Evolutionary conservation across 305 asterid species (phyloP), one percentile per base, ranked within the genome.

Genomic region (Solanum hybrid): DNA sequence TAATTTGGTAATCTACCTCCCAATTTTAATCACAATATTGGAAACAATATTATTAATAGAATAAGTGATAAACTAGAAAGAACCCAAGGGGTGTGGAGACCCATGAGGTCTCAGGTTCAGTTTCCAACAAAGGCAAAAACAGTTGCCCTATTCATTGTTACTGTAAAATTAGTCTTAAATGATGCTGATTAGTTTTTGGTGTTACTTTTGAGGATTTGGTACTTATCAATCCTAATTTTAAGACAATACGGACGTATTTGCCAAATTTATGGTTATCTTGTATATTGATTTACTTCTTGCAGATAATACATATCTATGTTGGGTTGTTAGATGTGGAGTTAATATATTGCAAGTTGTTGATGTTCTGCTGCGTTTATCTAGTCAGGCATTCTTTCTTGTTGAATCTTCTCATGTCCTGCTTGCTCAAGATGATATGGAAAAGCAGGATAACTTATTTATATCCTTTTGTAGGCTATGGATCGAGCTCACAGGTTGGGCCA

Each of bases 401-500:
- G 46, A 33, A 39, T 71, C 84, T 35, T 89, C 88, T 42, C 37
- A 24, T 51, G 75, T 4, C 11, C 28, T 35, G 74, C 42, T 22
- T 85, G 51, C 74, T 24, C 88, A 85, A 85, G 88, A 31, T 85
- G 46, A 31, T 85, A 57, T 85, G 29, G 76, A 57, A 84, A 51
- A 6, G 42, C 20, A 51, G 31, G 33, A 12, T 51, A 57, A 57
- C 46, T 22, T 85, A 37, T 85, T 33, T 33, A 57, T 33, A 35
- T 90, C 51, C 46, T 89, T 82, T 90, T 92, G 91, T 95, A 98
- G 99, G 99, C 99, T 92, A 98, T 98, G 99, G 99, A 98, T 92
- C 95, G 99, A 93, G 99, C 99, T 75, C 99, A 98, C 93, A 95
- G 99, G 92, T 93, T 98, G 90, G 99, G 99, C 61, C 99, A 98